Percentiles rank a stretch among this genome's conserved stretches.
Evolutionary conservation across 1,284 basidiomycete species (phyloP).

Genomic region (Salmacisia buchloeana): DNA sequence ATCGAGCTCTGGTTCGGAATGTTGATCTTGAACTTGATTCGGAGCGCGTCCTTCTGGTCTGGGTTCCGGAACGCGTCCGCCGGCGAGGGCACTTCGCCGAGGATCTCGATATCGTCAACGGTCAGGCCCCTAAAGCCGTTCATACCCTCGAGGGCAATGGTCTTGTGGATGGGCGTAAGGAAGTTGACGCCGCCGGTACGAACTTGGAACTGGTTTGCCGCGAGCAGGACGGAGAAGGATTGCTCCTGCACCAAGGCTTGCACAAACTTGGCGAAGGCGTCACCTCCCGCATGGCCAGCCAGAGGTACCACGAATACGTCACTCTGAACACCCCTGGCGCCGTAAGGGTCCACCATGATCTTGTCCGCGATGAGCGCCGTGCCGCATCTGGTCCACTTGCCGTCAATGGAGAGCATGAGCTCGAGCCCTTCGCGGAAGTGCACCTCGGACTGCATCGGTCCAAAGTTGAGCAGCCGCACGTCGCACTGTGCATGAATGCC

Average conservation of each 20-base stretch:
- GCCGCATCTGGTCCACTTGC: slow-evolving; percentile 15
- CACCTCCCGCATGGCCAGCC: neutral
- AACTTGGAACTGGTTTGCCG: slow-evolving; percentile 21
- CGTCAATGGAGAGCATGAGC: neutral
- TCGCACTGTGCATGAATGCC: slow-evolving; percentile 29
- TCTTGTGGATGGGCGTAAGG: slow-evolving; percentile 23
- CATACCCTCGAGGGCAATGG: slow-evolving; percentile 25
- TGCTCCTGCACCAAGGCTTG: slow-evolving; percentile 22
- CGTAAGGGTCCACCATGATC: slow-evolving; percentile 22
- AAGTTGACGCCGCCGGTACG: slow-evolving; percentile 35
- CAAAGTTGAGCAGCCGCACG: slow-evolving; percentile 30
- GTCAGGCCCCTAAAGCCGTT: slow-evolving; percentile 28
- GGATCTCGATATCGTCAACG: slow-evolving; percentile 25
- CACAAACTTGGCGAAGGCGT: slow-evolving; percentile 31
- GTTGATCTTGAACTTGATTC: slow-evolving; percentile 8
- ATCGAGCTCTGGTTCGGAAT: slow-evolving; percentile 18
- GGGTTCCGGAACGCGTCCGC: neutral
- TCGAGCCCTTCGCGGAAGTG: slow-evolving; percentile 20
- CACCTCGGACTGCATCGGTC: slow-evolving; percentile 30
- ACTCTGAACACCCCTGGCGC: slow-evolving; percentile 17
- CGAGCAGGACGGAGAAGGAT: slow-evolving; percentile 16
- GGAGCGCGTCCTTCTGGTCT: slow-evolving; percentile 4
- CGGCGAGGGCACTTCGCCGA: slow-evolving; percentile 22
- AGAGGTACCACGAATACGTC: slow-evolving; percentile 16
- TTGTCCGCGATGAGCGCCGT: slow-evolving; percentile 21